Base-by-base conservation (phyloP, 768 basidiomycete species). In the Tylopilus sp. region DNA sequence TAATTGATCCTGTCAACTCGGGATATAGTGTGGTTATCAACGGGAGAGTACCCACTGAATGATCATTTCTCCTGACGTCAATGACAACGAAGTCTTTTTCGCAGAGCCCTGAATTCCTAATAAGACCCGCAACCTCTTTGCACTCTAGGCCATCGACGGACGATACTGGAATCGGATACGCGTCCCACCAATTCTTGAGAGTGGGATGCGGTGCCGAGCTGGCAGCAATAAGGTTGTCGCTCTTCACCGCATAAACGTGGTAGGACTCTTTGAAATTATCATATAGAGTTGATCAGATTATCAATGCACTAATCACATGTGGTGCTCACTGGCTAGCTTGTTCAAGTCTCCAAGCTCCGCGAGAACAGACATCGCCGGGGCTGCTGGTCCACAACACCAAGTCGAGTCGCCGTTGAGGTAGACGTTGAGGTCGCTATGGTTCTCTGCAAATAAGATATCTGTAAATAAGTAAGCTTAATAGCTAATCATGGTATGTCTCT, bases 181-280 rank as follows among this genome's bases (percentile, higher is more conserved):
- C 81, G 49, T 82, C 76, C 80, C 78, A 81, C 78, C 78, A 83
- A 3, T 69, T 68, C 16, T 67, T 61, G 29, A 83, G 71, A 6
- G 71, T 57, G 2, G 44, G 51, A 24, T 17, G 28, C 6, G 55
- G 53, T 7, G 34, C 48, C 0, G 58, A 31, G 19, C 48, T 30
- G 4, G 44, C 14, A 11, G 36, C 16, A 25, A n/a, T 17, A 19
- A 43, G 2, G 19, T 10, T 36, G 2, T 55, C 55, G 2, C 65
- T 54, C 54, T 82, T 82, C 17, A 59, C 45, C 4, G 78, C 78
- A 31, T 74, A 76, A 21, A 83, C 75, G 45, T 76, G 74, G 63
- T 72, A 82, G 3, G 78, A 77, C 9, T 66, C 78, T 80, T 53
- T 34, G 11, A 40, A n/a, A 41, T 37, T 11, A n/a, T n/a, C 40